Base-by-base conservation (phyloP, 1,284 basidiomycete genomes). In the Trichosporon asahii region DNA sequence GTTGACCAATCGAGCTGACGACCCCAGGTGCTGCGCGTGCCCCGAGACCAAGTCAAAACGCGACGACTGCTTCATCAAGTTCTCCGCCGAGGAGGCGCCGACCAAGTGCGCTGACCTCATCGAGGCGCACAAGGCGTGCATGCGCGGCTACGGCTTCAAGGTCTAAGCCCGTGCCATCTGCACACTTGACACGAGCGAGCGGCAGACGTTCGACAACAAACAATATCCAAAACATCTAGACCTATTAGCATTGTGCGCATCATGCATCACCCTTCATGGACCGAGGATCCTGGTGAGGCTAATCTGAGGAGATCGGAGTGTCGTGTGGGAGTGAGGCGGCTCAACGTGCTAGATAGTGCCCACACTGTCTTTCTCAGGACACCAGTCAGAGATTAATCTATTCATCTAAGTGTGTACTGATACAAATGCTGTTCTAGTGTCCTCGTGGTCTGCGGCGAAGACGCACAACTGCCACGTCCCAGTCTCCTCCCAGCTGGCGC, bases 51-150 rank as follows among this genome's bases (percentile, higher is more conserved):
- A 99, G 84, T 88, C 90, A 7, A 88, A 87, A 29, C 88, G 96
- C 40, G 96, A 99, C 84, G 91, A 95, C 76, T 99, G 96, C 84
- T 98, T 97, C 86, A 85, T 98, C 75, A 88, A 89, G 73, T 87
- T 86, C 75, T 89, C 90, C 76, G 84, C 89, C 7, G 88, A 89
- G 49, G 88, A 90, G 73, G 91, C 90, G 4, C 87, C 88, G 70
- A 89, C 89, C 71, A 90, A 90, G 80, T 98, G 95, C 85, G 88
- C 87, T 78, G 89, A 91, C 67, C 85, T 95, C 63, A 88, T 98
- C 15, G 88, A 88, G 78, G 87, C 86, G 74, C 95, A 98, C 78
- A 85, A 93, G 69, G 88, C 90, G 37, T 98, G 95, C 86, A 99
- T 99, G 96, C 88, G 90, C 53, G 85, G 87, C 29, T 88, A 92